Base-by-base conservation (phyloP, 306 rosid species). In the Datisca glomerata region DNA sequence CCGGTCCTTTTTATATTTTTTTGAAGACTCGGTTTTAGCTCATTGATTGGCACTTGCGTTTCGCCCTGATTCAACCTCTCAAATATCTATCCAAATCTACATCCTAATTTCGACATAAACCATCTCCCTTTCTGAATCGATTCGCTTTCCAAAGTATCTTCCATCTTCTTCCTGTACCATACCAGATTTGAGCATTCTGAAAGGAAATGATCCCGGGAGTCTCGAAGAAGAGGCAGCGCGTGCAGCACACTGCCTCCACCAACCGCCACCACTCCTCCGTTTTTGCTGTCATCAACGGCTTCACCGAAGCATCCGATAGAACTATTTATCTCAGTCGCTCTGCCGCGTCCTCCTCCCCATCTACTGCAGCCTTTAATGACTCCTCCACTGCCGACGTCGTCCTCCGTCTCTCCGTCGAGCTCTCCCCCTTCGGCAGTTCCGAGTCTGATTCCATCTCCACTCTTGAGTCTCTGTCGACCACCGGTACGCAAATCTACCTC, bases 161-260 rank as follows among this genome's bases (percentile, higher is more conserved):
- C n/a, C n/a, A n/a, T n/a, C n/a, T n/a, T n/a, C n/a, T n/a, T n/a
- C n/a, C n/a, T n/a, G n/a, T n/a, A n/a, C n/a, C n/a, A n/a, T n/a
- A n/a, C n/a, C n/a, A n/a, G n/a, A n/a, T n/a, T n/a, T n/a, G n/a
- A n/a, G n/a, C n/a, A n/a, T 31, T 31, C 14, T 31, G 36, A 8
- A 5, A 19, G 22, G 28, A 61, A 43, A 73, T 78, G 68, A 60
- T 45, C 4, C 55, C 41, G 42, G 48, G 62, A 27, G 41, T 61
- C 53, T 43, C 61, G 12, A 79, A 63, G 57, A 79, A 79, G 65
- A 67, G 84, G 64, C 95, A 57, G 24, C 93, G 93, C 51, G 70
- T 53, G 46, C 44, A n/a, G 2, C 51, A 41, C 49, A 28, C 61
- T 19, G 50, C 66, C 50, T 9, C n/a, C 60, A 24, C 77, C 42